Conservation (phyloP, 1,284 basidiomycete genomes). For the Cutaneotrichosporon dermatis region DNA sequence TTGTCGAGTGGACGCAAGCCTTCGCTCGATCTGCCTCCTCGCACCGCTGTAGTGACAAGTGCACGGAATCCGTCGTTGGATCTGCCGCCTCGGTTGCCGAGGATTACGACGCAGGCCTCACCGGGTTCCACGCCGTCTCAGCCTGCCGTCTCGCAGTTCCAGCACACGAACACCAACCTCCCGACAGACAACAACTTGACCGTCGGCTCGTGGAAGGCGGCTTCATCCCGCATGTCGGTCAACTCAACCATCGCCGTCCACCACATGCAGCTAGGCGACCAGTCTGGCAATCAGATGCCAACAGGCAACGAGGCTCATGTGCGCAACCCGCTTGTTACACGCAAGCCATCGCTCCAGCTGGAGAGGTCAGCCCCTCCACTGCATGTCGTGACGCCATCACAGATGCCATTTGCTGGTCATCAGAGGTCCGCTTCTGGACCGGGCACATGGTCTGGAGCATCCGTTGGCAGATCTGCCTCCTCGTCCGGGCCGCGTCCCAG, state of each 20-base stretch:
- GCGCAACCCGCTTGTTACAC: neutral
- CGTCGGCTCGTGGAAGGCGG: neutral
- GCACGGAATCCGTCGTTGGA: neutral
- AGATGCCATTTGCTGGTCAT: neutral
- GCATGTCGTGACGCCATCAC: neutral
- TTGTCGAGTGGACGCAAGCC: no score
- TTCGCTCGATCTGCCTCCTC: neutral
- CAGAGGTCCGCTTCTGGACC: constrained; percentile 1
- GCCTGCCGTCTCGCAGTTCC: neutral
- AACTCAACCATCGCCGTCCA: neutral
- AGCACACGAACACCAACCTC: neutral
- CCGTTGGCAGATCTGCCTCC: no score
- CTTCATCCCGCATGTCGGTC: neutral
- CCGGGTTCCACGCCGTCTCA: neutral
- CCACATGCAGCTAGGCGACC: neutral
- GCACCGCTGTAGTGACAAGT: neutral
- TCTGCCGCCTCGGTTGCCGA: no score
- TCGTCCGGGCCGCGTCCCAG: no score
- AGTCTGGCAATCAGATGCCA: constrained; percentile 3
- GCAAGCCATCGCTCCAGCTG: constrained; percentile 1
- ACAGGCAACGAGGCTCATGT: neutral
- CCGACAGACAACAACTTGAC: no score
- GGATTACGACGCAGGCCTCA: neutral
- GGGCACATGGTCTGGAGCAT: neutral
- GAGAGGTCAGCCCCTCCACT: neutral